phyloP scores from a whole-genome alignment of 2,329 filamentous ascomycete genomes.

The Alternaria sp. region DNA sequence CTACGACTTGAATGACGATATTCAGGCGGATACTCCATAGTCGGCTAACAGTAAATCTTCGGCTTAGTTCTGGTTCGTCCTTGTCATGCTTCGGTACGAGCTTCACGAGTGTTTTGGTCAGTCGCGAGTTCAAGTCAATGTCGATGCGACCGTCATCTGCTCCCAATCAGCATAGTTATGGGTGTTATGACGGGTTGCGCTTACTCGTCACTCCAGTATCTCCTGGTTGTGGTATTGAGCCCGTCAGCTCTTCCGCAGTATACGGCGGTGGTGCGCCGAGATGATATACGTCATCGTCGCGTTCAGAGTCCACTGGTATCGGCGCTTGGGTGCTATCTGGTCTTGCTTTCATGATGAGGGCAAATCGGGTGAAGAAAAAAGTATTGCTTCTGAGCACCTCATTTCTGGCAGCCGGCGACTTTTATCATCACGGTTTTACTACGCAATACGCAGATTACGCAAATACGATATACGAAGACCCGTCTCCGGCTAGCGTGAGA shows the following conservation, averaged over 20 bases:
- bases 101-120: conserved; percentile 25
- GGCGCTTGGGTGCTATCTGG: conserved; percentile 2
- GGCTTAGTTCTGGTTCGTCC: not conserved
- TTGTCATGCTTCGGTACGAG: conserved; percentile 22
- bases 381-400: not conserved
- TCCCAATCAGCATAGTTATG: not conserved
- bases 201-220: conserved; percentile 19
- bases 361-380: not conserved
- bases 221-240: conserved; percentile 13
- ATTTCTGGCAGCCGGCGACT: not conserved
- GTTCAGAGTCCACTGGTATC: not conserved
- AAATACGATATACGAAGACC: conserved; percentile 1
- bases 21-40: conserved; percentile 46
- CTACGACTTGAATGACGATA: conserved; percentile 63
- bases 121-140: conserved; percentile 32
- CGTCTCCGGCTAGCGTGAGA: not conserved
- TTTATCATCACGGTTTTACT: not conserved
- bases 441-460: not conserved
- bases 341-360: not conserved
- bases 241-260: not conserved
- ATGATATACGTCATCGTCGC: not conserved
- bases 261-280: conserved; percentile 3
- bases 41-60: not conserved
- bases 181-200: no score
- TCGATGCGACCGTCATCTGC: conserved; percentile 34